Conservation (phyloP, 1,139 yeast species). For the Nakaseomyces delphensis region DNA sequence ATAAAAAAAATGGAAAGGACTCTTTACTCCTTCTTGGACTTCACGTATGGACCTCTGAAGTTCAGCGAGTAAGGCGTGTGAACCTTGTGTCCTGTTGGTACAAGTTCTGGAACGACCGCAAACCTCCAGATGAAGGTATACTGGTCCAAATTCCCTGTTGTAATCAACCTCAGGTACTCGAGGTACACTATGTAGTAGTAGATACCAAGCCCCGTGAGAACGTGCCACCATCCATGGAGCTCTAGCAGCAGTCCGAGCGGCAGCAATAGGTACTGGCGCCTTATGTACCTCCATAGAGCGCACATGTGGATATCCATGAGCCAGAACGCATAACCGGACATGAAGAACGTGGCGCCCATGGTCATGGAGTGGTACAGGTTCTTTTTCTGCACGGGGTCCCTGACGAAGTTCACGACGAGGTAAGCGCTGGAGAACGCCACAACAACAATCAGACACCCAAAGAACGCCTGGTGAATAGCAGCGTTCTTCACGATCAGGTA, state of each 20-base stretch:
- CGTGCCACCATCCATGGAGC: constrained; percentile 98
- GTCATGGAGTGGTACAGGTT: constrained; percentile 46
- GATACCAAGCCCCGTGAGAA: constrained; percentile 73
- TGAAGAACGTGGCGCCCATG: constrained; percentile 52
- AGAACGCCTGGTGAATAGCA: constrained; percentile 70
- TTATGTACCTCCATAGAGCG: constrained; percentile 43
- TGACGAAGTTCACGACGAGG: constrained; percentile 45
- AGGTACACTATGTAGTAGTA: constrained; percentile 51
- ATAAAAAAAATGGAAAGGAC: too few species aligned
- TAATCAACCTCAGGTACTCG: constrained; percentile 57
- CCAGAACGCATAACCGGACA: constrained; percentile 66
- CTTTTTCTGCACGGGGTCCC: constrained; percentile 39
- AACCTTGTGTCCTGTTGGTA: constrained; percentile 7
- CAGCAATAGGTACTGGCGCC: constrained; percentile 61
- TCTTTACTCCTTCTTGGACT: constrained; percentile 1
- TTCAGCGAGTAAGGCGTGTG: not conserved
- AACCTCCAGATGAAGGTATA: constrained; percentile 45
- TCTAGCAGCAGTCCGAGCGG: constrained; percentile 83
- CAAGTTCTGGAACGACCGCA: constrained; percentile 40
- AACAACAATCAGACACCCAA: constrained; percentile 45
- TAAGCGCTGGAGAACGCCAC: constrained; percentile 47
- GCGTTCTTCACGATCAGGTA: constrained; percentile 71
- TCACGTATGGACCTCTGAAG: not conserved
- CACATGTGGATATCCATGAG: constrained; percentile 75
- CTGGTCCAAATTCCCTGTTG: constrained; percentile 44